Evolutionary conservation across 1,284 basidiomycete genomes (phyloP).

Genomic region (Gymnopus androsaceus): DNA sequence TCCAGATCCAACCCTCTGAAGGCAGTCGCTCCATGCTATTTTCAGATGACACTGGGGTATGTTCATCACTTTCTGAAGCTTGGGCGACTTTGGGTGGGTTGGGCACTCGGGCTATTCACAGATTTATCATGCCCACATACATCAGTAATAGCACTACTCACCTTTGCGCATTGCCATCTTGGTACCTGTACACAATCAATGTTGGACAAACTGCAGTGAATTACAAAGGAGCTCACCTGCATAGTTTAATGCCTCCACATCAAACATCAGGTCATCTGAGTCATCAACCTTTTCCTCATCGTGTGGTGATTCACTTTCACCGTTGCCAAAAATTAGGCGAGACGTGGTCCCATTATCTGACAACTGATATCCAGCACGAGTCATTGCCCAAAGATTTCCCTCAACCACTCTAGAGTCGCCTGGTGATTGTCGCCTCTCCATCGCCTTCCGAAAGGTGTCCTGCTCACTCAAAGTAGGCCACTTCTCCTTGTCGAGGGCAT

Average conservation of each 20-base stretch:
- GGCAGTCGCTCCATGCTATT: neutral
- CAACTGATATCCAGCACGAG: neutral
- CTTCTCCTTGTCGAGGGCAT: neutral
- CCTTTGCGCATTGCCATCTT: neutral
- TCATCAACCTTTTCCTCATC: neutral
- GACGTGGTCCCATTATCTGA: neutral
- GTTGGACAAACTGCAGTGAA: neutral
- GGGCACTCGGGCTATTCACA: neutral
- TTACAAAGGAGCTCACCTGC: neutral
- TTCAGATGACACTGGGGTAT: neutral
- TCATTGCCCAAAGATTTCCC: constrained; percentile 1
- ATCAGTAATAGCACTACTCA: neutral
- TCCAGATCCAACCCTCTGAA: constrained; percentile 8
- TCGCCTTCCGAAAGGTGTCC: neutral
- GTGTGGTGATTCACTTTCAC: too few species aligned
- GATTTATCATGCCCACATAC: neutral
- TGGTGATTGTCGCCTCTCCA: neutral
- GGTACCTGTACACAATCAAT: neutral
- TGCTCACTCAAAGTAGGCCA: neutral
- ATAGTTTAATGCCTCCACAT: neutral
- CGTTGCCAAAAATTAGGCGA: neutral
- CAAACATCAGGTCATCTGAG: neutral
- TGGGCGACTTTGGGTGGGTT: neutral
- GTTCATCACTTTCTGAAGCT: too few species aligned
- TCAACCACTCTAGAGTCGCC: neutral